These are phyloP conservation scores for Cyanidiococcus yangmingshanensis DNA, from an alignment of 23 red algal species.

Conservation along the genomic window DNA sequence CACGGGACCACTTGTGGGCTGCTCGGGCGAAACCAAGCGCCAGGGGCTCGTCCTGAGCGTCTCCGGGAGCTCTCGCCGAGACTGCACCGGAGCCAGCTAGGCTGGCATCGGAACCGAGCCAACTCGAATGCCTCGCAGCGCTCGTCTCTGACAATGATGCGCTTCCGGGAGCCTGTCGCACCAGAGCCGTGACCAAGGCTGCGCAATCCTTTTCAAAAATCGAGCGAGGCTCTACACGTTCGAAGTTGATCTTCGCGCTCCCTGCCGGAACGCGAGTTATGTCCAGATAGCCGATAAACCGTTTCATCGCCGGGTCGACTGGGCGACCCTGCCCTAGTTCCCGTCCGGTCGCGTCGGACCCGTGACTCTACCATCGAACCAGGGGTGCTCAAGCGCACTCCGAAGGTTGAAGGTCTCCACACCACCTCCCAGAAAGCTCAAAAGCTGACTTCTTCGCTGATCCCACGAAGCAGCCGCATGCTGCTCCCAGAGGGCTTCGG, in stretches of 20 bases:
- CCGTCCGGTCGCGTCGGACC: too few species aligned
- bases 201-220: background rate
- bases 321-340: too few species aligned
- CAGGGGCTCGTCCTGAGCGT: background rate
- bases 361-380: too few species aligned
- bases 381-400: background rate
- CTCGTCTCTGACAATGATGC: background rate
- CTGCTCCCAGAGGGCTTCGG: background rate
- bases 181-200: background rate
- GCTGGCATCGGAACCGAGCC: background rate
- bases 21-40: background rate
- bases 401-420: background rate
- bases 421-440: background rate
- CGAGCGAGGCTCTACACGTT: background rate
- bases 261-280: too few species aligned
- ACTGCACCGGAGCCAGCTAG: background rate
- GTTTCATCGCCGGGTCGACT: too few species aligned
- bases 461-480: background rate
- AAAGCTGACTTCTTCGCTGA: background rate
- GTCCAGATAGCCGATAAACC: too few species aligned
- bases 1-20: background rate
- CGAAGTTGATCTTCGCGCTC: too few species aligned
- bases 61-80: background rate
- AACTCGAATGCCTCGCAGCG: background rate
- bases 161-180: background rate